Evolutionary conservation across 768 basidiomycete species (phyloP).

Genomic region (Lactarius sanguifluus): DNA sequence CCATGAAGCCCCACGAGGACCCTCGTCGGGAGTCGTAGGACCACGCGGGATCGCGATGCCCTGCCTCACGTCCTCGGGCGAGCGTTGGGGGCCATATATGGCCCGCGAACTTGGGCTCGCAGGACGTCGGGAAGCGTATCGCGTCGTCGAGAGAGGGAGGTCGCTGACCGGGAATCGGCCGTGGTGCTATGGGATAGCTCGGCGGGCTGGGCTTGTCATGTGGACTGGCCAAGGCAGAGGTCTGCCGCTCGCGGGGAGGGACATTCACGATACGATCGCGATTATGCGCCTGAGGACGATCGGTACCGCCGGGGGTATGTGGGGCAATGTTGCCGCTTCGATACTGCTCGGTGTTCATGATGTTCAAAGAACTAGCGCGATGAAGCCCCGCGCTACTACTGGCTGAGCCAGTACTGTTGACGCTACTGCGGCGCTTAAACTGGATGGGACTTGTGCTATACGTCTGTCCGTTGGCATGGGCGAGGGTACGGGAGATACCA

Average conservation of each 20-base stretch:
- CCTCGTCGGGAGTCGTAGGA: conserved; percentile 20
- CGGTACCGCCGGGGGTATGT: conserved; percentile 23
- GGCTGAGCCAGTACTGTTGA: conserved; percentile 24
- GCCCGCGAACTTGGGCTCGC: conserved; percentile 26
- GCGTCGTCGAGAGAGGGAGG: conserved; percentile 20
- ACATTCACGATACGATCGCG: conserved; percentile 18
- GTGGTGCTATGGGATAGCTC: conserved; percentile 12
- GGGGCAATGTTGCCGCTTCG: conserved; percentile 15
- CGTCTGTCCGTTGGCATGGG: conserved; percentile 40
- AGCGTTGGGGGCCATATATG: conserved; percentile 23
- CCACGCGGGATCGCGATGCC: conserved; percentile 29
- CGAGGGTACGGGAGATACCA: conserved; percentile 25
- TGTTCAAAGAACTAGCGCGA: conserved; percentile 22
- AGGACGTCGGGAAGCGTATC: conserved; percentile 27
- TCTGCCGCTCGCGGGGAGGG: conserved; percentile 21
- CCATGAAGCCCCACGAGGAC: conserved; percentile 23
- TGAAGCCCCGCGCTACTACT: conserved; percentile 29
- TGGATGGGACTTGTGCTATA: conserved; percentile 38
- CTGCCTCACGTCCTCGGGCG: conserved; percentile 28
- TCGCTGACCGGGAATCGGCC: conserved; percentile 23
- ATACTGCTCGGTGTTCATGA: conserved; percentile 22
- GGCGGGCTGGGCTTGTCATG: conserved; percentile 25
- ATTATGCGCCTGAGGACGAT: conserved; percentile 26
- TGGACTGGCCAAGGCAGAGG: conserved; percentile 27
- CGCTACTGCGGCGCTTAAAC: conserved; percentile 37